phyloP scores from a whole-genome alignment of 768 basidiomycete genomes.

The Rhizopogon rudus region DNA sequence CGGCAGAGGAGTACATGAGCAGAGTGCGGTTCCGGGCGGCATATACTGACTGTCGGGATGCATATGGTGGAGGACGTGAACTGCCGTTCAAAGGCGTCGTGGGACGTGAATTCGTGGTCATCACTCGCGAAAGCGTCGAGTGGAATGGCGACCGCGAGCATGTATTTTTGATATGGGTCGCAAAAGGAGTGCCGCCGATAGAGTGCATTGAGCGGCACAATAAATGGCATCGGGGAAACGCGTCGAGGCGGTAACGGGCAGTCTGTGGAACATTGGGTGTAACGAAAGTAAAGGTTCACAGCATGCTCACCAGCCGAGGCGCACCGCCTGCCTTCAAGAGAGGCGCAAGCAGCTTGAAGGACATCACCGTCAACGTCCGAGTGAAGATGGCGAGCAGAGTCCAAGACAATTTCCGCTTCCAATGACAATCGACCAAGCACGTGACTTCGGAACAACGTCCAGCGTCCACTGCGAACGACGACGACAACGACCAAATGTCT shows the following conservation, averaged over 20 bases:
- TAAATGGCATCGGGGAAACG: neutral
- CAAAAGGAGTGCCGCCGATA: neutral
- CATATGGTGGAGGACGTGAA: conserved; percentile 16
- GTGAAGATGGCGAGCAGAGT: neutral
- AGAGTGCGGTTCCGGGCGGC: conserved; percentile 64
- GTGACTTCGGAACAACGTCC: conserved; percentile 8
- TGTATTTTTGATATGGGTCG: neutral
- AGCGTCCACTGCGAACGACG: neutral
- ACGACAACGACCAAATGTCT: conserved; percentile 15
- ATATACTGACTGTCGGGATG: conserved; percentile 38
- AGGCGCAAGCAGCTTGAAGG: neutral
- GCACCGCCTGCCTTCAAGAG: neutral
- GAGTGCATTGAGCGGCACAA: neutral
- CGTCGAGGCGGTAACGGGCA: neutral
- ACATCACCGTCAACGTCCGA: conserved; percentile 4
- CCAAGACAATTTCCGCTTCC: neutral
- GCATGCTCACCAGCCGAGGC: neutral
- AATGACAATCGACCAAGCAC: conserved; percentile 3
- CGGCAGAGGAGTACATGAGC: conserved; percentile 81
- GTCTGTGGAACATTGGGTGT: neutral
- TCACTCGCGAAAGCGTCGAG: neutral
- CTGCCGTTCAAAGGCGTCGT: conserved; percentile 7
- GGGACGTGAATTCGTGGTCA: neutral
- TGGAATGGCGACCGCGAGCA: neutral
- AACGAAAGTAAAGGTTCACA: too few species aligned